Percentiles rank a stretch among this genome's conserved stretches.
phyloP scores from a whole-genome alignment of 208 protist species.

The Leishmania guyanensis region DNA sequence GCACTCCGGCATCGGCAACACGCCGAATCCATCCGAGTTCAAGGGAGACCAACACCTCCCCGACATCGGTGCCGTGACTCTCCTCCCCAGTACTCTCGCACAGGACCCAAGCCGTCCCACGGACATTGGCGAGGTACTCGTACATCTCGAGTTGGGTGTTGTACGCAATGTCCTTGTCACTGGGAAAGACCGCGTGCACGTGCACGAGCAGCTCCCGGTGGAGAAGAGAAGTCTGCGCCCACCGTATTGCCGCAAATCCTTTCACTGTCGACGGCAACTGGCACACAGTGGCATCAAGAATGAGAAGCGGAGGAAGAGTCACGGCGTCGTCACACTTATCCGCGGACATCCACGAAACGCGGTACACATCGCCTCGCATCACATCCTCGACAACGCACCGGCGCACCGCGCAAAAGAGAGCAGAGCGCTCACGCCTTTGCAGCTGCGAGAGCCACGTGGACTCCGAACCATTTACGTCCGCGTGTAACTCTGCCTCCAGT shows the following conservation, averaged over 20 bases:
- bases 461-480: not conserved
- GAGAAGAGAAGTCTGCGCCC: constrained; percentile 49
- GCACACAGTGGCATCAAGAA: constrained; percentile 56
- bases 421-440: constrained; percentile 14
- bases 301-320: constrained; percentile 30
- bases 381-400: constrained; percentile 52
- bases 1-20: constrained; percentile 36
- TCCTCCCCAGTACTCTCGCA: not conserved
- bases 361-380: constrained; percentile 55
- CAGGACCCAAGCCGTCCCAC: constrained; percentile 21
- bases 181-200: constrained; percentile 48
- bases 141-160: constrained; percentile 50
- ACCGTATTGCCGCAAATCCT: constrained; percentile 47
- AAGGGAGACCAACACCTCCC: constrained; percentile 23
- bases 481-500: constrained; percentile 26
- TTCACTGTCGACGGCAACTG: constrained; percentile 23
- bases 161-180: constrained; percentile 52
- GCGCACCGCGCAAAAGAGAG: constrained; percentile 17
- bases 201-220: constrained; percentile 38
- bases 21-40: constrained; percentile 41
- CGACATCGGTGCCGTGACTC: constrained; percentile 26
- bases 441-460: constrained; percentile 33
- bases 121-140: constrained; percentile 45
- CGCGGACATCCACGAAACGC: constrained; percentile 41
- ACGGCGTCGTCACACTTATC: not conserved